Percentiles rank a stretch among this genome's conserved stretches.
Conservation (phyloP, 768 basidiomycete species). For the Cystobasidium onofrii region DNA sequence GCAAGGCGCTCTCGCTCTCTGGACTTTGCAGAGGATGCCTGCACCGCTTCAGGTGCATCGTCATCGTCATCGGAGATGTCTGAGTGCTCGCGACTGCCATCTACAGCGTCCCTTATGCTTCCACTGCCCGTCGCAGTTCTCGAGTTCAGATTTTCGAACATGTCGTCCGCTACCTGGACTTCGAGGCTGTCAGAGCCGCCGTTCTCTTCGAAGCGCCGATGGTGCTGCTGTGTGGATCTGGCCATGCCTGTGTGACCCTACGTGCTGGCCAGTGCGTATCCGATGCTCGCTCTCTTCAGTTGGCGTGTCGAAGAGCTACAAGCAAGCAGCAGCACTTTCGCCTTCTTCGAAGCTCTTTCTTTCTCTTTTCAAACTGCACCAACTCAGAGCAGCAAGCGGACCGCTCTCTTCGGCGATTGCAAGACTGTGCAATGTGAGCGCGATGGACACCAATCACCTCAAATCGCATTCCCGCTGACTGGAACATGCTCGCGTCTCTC, state of each 20-base stretch:
- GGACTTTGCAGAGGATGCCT: not conserved
- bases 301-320: not conserved
- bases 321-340: not conserved
- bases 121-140: not conserved
- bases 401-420: not conserved
- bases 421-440: not conserved
- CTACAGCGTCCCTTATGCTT: not conserved
- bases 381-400: not conserved
- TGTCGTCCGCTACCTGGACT: not conserved
- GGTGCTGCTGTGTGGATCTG: not conserved
- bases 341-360: not conserved
- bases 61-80: constrained; percentile 1
- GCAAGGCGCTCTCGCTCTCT: not conserved
- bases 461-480: no score
- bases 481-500: not conserved
- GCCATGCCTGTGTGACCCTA: not conserved
- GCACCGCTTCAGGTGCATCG: constrained; percentile 10
- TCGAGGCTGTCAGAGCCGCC: not conserved
- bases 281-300: not conserved
- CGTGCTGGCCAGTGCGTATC: not conserved
- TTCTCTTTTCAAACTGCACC: not conserved
- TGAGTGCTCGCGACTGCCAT: not conserved
- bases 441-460: no score
- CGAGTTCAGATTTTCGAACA: not conserved
- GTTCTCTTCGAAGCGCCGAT: not conserved